Evolutionary conservation across 345 rosid genomes (phyloP).

Genomic region (Eucalyptus marginata): DNA sequence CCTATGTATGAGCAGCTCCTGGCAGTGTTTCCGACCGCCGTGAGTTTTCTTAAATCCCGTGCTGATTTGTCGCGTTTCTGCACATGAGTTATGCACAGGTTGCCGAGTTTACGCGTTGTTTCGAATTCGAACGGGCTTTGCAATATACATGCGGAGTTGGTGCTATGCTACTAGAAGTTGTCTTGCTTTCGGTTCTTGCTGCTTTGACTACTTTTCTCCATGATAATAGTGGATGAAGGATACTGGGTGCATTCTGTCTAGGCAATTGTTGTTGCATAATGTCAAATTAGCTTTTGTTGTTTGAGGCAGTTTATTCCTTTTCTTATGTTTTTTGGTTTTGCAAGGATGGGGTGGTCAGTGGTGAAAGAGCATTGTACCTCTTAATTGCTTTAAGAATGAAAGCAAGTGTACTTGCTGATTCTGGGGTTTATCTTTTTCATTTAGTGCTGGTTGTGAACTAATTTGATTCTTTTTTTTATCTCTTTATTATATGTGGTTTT

Average conservation of each 20-base stretch:
- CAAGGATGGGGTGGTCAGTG: background rate
- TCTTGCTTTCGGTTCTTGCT: background rate
- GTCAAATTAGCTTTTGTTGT: background rate
- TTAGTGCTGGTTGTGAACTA: background rate
- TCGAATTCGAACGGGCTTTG: background rate
- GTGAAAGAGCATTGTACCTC: background rate
- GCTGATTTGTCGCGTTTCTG: background rate
- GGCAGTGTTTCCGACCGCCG: conserved; percentile 73
- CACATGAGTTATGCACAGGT: background rate
- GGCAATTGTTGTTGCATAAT: background rate
- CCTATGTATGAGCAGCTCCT: conserved; percentile 85
- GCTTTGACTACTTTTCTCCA: background rate
- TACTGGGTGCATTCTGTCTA: background rate
- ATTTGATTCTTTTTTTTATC: background rate
- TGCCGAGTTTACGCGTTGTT: background rate
- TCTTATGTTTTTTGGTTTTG: background rate
- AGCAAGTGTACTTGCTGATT: background rate
- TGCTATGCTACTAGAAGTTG: background rate
- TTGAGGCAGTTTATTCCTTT: background rate
- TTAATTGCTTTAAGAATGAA: background rate
- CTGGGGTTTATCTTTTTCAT: background rate
- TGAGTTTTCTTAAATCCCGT: conserved; percentile 17
- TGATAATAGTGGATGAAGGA: background rate
- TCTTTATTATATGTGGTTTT: background rate
- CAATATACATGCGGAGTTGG: background rate